phyloP scores from a whole-genome alignment of 2,329 filamentous ascomycete species.

The Arachnomyces sp. region DNA sequence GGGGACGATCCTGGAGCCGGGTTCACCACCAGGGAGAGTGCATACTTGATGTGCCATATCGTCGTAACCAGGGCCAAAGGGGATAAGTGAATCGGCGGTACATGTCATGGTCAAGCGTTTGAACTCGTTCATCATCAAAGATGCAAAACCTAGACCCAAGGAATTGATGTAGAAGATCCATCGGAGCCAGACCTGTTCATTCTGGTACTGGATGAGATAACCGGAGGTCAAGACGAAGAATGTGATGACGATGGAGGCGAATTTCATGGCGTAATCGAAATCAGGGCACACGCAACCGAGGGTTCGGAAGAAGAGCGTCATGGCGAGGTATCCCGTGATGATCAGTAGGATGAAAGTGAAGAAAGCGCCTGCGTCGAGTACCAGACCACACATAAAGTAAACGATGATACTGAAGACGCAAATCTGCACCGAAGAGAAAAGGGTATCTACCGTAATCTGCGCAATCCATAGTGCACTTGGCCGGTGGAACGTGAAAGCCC shows the following conservation, averaged over 20 bases:
- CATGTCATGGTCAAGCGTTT: slow-evolving; percentile 60
- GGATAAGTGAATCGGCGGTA: slow-evolving; percentile 58
- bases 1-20: slow-evolving; percentile 55
- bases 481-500: slow-evolving; percentile 72
- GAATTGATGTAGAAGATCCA: slow-evolving; percentile 77
- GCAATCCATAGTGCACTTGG: slow-evolving; percentile 77
- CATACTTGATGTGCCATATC: slow-evolving; percentile 71
- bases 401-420: slow-evolving; percentile 65
- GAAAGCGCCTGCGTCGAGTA: slow-evolving; percentile 63
- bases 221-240: slow-evolving; percentile 74
- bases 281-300: slow-evolving; percentile 67
- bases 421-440: slow-evolving; percentile 63
- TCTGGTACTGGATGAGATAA: slow-evolving; percentile 73
- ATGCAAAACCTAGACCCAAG: slow-evolving; percentile 64
- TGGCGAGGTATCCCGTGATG: slow-evolving; percentile 58
- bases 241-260: slow-evolving; percentile 69
- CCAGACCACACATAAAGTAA: slow-evolving; percentile 68
- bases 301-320: slow-evolving; percentile 71
- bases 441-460: slow-evolving; percentile 69
- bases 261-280: slow-evolving; percentile 79
- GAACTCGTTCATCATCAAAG: slow-evolving; percentile 85
- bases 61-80: slow-evolving; percentile 59
- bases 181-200: slow-evolving; percentile 64
- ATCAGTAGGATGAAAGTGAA: slow-evolving; percentile 69
- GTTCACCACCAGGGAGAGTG: slow-evolving; percentile 62